These are phyloP conservation scores for Scleroderma citrinum DNA, from an alignment of 768 basidiomycete species.

Conservation along the genomic window DNA sequence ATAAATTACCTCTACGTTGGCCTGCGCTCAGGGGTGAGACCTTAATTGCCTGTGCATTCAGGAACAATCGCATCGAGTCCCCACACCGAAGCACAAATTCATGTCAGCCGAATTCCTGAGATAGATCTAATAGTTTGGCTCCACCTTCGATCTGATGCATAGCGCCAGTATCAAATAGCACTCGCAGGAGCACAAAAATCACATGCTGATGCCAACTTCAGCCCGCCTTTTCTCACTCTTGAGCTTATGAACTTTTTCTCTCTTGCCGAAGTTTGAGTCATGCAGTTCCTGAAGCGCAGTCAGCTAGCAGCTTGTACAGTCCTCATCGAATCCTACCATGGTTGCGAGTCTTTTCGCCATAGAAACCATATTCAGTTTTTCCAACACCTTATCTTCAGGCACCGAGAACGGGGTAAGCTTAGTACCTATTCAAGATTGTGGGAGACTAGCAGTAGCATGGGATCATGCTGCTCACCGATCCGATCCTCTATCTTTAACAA, in stretches of 20 bases:
- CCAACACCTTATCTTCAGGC: constrained; percentile 76
- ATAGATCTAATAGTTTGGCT: neutral
- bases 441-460: neutral
- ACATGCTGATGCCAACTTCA: neutral
- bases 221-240: constrained; percentile 36
- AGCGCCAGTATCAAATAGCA: neutral
- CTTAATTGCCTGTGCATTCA: too few species aligned
- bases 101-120: too few species aligned
- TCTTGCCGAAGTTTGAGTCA: constrained; percentile 82
- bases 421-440: constrained; percentile 44
- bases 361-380: constrained; percentile 82
- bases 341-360: constrained; percentile 90
- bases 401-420: constrained; percentile 69
- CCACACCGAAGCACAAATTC: too few species aligned
- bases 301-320: neutral
- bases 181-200: neutral
- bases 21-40: too few species aligned
- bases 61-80: too few species aligned
- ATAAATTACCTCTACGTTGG: neutral
- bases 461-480: constrained; percentile 53
- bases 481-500: constrained; percentile 79
- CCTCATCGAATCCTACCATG: constrained; percentile 57
- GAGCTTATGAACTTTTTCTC: constrained; percentile 75
- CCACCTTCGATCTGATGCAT: constrained; percentile 1
- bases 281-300: constrained; percentile 59